Percentiles rank a stretch among this genome's conserved stretches.
Conservation (phyloP, 768 basidiomycete species). For the Boletus rufocinnamomeus region DNA sequence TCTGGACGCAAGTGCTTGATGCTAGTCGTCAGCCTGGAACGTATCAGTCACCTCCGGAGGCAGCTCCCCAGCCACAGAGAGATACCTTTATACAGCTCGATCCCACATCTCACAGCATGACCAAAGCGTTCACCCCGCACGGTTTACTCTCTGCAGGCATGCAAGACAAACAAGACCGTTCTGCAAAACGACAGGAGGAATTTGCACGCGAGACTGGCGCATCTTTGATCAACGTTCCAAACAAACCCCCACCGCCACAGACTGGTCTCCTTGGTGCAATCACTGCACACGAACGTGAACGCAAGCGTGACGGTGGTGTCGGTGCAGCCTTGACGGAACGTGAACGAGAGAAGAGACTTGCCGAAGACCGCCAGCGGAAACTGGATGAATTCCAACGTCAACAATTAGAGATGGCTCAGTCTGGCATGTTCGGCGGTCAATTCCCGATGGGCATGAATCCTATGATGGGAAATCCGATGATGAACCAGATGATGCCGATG, state of each 20-base stretch:
- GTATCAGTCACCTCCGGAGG: slow-evolving; percentile 37
- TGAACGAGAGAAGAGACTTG: slow-evolving; percentile 88
- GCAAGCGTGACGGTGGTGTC: slow-evolving; percentile 92
- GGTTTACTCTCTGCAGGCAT: slow-evolving; percentile 93
- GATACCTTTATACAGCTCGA: slow-evolving; percentile 80
- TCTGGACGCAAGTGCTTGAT: slow-evolving; percentile 92
- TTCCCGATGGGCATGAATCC: slow-evolving; percentile 54
- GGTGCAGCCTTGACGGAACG: slow-evolving; percentile 94
- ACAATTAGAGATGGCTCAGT: slow-evolving; percentile 89
- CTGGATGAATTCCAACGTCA: slow-evolving; percentile 88
- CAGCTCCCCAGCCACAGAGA: slow-evolving; percentile 33
- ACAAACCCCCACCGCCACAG: slow-evolving; percentile 93
- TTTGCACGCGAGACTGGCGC: slow-evolving; percentile 88
- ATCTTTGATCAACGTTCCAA: slow-evolving; percentile 93
- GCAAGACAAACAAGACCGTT: slow-evolving; percentile 94
- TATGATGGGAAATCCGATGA: slow-evolving; percentile 75
- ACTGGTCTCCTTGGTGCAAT: slow-evolving; percentile 95
- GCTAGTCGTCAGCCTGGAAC: slow-evolving; percentile 53
- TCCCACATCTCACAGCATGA: slow-evolving; percentile 68
- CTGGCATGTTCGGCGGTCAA: slow-evolving; percentile 66
- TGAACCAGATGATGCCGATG: slow-evolving; percentile 47
- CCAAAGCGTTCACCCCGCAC: slow-evolving; percentile 93
- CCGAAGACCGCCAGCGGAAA: slow-evolving; percentile 91
- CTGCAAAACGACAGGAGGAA: slow-evolving; percentile 94
- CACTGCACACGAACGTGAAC: slow-evolving; percentile 91